Conservation (phyloP, 257 asterid genomes). For the Anisodus acutangulus region DNA sequence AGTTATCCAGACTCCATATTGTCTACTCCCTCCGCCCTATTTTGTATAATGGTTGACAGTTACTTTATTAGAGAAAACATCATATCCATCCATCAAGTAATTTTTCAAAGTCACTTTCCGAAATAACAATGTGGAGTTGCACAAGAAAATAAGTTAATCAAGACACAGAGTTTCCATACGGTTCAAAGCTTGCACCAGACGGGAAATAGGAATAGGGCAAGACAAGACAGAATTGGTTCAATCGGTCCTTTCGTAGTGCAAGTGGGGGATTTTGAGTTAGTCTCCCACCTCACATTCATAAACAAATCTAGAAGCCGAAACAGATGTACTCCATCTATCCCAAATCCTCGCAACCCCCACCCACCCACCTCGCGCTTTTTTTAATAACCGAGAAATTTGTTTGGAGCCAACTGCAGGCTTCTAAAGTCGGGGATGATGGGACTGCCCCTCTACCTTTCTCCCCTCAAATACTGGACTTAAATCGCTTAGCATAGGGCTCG, state of each 20-base stretch:
- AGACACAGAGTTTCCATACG: background rate
- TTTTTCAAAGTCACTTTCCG: background rate
- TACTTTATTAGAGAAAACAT: slow-evolving; percentile 6
- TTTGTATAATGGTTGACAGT: background rate
- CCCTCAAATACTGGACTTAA: background rate
- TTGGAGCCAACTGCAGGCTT: background rate
- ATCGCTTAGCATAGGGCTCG: background rate
- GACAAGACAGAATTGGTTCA: background rate
- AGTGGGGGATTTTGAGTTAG: slow-evolving; percentile 4
- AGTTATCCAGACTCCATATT: background rate
- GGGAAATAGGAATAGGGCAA: background rate
- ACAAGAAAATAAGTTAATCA: slow-evolving; percentile 16
- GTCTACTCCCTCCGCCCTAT: background rate
- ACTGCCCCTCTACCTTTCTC: background rate
- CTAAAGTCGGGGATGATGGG: background rate
- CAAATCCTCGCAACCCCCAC: too few relatives aligned
- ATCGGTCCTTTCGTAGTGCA: background rate
- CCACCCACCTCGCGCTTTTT: background rate
- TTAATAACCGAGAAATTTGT: background rate
- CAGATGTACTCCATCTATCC: background rate
- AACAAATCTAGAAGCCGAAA: background rate
- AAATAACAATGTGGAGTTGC: background rate
- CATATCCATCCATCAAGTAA: background rate
- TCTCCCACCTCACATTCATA: background rate
- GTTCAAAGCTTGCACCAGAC: background rate